Evolutionary conservation across 495 filamentous ascomycete species (phyloP).

Genomic region (Neurospora intermedia): DNA sequence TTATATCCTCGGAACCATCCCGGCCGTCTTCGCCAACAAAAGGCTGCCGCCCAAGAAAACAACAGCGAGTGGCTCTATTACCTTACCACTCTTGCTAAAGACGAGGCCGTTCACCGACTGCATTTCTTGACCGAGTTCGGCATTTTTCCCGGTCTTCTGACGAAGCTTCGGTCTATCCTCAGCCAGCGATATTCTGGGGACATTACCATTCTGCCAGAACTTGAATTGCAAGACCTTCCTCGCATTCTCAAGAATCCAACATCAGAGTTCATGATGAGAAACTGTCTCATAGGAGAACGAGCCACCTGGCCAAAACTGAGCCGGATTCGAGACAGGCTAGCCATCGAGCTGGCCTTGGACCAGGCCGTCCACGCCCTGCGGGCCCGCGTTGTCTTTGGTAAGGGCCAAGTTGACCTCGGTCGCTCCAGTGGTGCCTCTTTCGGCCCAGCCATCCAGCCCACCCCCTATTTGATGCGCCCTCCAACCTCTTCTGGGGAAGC

Average conservation of each 20-base stretch:
- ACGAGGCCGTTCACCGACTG: conserved; percentile 72
- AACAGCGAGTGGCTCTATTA: conserved; percentile 51
- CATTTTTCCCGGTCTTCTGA: conserved; percentile 68
- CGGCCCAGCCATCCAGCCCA: neutral
- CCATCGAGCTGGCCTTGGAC: conserved; percentile 80
- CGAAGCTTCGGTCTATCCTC: conserved; percentile 68
- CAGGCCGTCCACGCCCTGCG: conserved; percentile 67
- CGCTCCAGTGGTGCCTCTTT: conserved; percentile 18
- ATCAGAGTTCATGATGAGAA: conserved; percentile 72
- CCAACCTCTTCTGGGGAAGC: conserved; percentile 4
- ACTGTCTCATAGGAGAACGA: conserved; percentile 64
- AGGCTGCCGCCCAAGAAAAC: conserved; percentile 11
- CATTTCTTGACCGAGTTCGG: conserved; percentile 73
- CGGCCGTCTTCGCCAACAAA: conserved; percentile 24
- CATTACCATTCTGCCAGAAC: conserved; percentile 83
- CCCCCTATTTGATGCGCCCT: neutral
- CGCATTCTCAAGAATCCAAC: conserved; percentile 80
- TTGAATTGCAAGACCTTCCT: conserved; percentile 62
- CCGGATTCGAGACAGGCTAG: conserved; percentile 69
- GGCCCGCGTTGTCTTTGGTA: conserved; percentile 68
- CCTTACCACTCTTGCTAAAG: conserved; percentile 65
- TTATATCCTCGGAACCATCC: conserved; percentile 30
- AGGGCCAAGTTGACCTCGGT: conserved; percentile 54
- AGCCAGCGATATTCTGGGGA: conserved; percentile 92
- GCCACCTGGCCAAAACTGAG: conserved; percentile 87